Evolutionary conservation across 106 monocot species (phyloP).

Genomic region (Acorus gramineus): DNA sequence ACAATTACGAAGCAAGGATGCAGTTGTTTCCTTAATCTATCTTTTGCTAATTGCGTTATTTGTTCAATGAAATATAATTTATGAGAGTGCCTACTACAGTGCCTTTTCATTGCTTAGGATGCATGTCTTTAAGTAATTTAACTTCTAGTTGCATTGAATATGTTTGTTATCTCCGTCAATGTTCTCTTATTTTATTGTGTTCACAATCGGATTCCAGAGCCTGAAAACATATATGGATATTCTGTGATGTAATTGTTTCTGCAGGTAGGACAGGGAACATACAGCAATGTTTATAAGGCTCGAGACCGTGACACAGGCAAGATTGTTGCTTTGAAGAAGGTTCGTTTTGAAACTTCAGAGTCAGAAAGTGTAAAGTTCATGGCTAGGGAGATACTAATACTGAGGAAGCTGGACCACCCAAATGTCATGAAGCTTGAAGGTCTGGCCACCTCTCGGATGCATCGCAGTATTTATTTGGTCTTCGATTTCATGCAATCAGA

Average conservation of each 20-base stretch:
- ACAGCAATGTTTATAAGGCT: slow-evolving; percentile 38
- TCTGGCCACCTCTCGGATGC: slow-evolving; percentile 38
- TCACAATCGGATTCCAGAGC: too few species aligned
- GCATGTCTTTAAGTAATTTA: too few species aligned
- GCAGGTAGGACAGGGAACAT: slow-evolving; percentile 42
- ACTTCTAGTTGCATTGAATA: too few species aligned
- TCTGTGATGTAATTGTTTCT: neutral
- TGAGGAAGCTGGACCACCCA: slow-evolving; percentile 33
- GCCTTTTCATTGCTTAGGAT: too few species aligned
- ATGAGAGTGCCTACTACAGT: too few species aligned
- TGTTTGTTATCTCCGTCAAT: too few species aligned
- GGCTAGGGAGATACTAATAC: slow-evolving; percentile 37
- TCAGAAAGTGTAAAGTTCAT: slow-evolving; percentile 40
- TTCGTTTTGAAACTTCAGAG: slow-evolving; percentile 33
- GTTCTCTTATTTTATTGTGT: too few species aligned
- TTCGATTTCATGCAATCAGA: slow-evolving; percentile 39
- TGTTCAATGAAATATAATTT: too few species aligned
- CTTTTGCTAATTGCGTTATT: too few species aligned
- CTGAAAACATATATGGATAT: too few species aligned
- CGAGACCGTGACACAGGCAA: slow-evolving; percentile 35
- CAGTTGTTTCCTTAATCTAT: too few species aligned
- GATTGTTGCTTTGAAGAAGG: slow-evolving; percentile 36
- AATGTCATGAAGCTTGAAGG: slow-evolving; percentile 42
- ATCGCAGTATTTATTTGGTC: slow-evolving; percentile 33
- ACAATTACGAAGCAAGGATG: too few species aligned